Base-by-base conservation (phyloP, 257 asterid genomes). In the Forsythia suspensa region DNA sequence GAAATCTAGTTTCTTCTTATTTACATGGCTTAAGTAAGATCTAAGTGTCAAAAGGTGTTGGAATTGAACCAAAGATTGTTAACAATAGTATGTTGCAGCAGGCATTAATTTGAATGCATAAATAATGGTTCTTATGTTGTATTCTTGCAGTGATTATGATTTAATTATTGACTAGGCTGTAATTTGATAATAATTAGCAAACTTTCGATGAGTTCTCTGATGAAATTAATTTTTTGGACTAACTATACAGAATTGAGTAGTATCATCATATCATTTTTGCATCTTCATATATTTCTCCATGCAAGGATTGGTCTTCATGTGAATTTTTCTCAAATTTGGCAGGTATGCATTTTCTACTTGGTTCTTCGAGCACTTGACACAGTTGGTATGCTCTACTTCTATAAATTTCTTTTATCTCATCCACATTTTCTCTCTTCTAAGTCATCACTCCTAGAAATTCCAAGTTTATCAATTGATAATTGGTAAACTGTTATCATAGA, bases 301-400 rank as follows among this genome's bases (percentile, higher is more conserved):
- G 67, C 24, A 59, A 20, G 67, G 67, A 59, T n/a, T 59, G 12
- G 1, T 59, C 7, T 24, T 63, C 70, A 24, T 3, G 18, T 24
- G 13, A 9, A 24, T 3, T 63, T 21, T 10, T 3, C 80, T 73
- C 36, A 77, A 77, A 43, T 69, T 89, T 78, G 37, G 75, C 97
- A 96, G 99, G 84, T 96, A 71, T 94, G 99, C 88, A 88, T 96
- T 79, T 96, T 96, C 83, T 96, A 96, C 87, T 83, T 96, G 97
- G 99, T 96, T 80, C 99, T 96, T 78, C 90, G 98, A 63, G 98
- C 95, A 41, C 98, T 96, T 37, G 99, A 96, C 85, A 96, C 99
- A 73, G 97, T 96, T 81, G 99, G 99, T 96, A 91, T 78, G 97
- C 44, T 87, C 66, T 68, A 55, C 72, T 73, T 72, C 63, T 16